Base-by-base conservation (phyloP, 2,329 filamentous ascomycete genomes). In the Arachnopeziza araneosa region DNA sequence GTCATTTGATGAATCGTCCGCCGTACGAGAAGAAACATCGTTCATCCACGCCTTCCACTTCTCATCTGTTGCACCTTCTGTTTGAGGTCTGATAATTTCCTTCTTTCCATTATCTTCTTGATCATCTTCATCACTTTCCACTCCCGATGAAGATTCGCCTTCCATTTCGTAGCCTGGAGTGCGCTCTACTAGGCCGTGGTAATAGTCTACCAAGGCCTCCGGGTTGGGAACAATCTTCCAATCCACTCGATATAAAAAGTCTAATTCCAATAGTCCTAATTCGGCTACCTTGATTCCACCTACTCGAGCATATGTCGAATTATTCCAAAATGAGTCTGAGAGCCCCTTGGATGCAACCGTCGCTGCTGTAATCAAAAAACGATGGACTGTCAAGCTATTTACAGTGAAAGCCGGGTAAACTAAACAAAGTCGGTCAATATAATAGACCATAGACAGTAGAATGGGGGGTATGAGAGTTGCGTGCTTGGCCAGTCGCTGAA, bases 371-470 rank as follows among this genome's bases (percentile, higher is more conserved):
- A 99, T 99, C 10, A 99, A 83, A 71, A 98, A 99, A 9, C 95
- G 92, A 77, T 99, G 95, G 2, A 99, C 93, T 0, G 95, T 99
- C 22, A 99, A 80, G 53, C 91, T 96, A 72, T 93, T 96, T 68
- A 99, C 96, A 26, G 93, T 97, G 74, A 99, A 99, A 53, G 93
- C 90, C 2, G 91, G 89, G 73, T 97, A 99, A 61, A 96, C 80
- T 12, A 90, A 88, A 75, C 93, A 99, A 23, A 99, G 82, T 32
- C 92, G 88, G 76, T 99, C 95, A 70, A 99, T 98, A 71, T 98
- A 99, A 73, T 96, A 99, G 60, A 99, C 95, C 91, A 99, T 98
- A 68, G 93, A 95, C 44, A 99, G 84, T n/a, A 99, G 81, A 55
- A 99, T 88, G 0, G 95, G 93, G 14, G 95, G 93, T 7, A 91